Evolutionary conservation across 139 green algal species (phyloP).

Genomic region (Chlamydomonas schloesseri): DNA sequence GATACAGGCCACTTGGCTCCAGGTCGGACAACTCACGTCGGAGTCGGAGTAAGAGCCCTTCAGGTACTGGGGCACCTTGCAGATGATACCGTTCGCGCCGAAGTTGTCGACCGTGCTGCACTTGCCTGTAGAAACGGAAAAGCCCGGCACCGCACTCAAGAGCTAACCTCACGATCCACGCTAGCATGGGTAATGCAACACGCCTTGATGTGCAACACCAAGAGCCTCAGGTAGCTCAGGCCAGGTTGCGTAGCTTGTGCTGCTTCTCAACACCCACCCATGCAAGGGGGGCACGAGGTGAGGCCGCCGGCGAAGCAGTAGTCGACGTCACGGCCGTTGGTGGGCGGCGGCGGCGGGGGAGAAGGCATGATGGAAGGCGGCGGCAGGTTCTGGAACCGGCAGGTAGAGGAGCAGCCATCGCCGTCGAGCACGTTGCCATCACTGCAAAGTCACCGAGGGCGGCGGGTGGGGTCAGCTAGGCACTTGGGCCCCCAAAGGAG

Average conservation of each 20-base stretch:
- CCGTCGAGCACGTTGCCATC: not conserved
- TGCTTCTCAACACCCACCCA: not conserved
- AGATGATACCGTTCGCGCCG: not conserved
- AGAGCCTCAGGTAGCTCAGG: too few species aligned
- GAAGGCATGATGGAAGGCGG: not conserved
- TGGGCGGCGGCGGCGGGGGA: not conserved
- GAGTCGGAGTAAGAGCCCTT: not conserved
- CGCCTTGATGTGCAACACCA: too few species aligned
- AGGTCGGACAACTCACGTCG: not conserved
- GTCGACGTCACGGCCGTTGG: not conserved
- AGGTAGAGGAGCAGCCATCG: constrained; percentile 6
- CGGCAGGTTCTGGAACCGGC: not conserved
- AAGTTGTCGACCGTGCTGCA: not conserved
- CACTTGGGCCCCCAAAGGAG: too few species aligned
- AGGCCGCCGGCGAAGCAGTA: not conserved
- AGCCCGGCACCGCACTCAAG: too few species aligned
- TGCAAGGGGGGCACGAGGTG: too few species aligned
- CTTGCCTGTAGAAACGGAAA: not conserved
- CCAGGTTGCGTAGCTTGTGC: too few species aligned
- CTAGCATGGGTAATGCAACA: too few species aligned
- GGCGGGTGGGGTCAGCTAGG: too few species aligned
- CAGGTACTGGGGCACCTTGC: not conserved
- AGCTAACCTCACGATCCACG: too few species aligned
- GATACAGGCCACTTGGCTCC: too few species aligned
- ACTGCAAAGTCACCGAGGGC: not conserved